Evolutionary conservation across 345 rosid species (phyloP).

Genomic region (Populus nigra): DNA sequence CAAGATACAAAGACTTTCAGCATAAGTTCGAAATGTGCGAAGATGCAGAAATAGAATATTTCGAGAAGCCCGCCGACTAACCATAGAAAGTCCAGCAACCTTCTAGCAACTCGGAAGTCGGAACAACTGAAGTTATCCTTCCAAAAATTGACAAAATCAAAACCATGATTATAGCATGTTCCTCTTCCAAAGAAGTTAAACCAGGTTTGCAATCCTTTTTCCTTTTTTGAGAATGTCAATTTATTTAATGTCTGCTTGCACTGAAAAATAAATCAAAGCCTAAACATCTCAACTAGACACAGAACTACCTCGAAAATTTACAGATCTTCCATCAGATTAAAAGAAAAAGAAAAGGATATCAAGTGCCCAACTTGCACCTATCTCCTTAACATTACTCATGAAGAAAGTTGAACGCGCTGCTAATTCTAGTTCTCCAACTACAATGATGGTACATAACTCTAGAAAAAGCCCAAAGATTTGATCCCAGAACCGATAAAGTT

Average conservation of each 20-base stretch:
- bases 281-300: background rate
- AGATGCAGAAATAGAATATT: background rate
- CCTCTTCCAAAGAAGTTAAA: background rate
- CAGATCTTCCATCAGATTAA: slow-evolving; percentile 8
- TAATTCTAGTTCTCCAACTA: slow-evolving; percentile 6
- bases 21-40: background rate
- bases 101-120: background rate
- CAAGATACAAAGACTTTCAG: background rate
- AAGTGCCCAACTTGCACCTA: background rate
- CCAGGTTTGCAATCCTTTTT: background rate
- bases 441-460: background rate
- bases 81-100: background rate
- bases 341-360: background rate
- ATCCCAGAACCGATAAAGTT: slow-evolving; percentile 11
- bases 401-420: background rate
- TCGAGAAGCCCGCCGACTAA: background rate
- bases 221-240: background rate
- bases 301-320: slow-evolving; percentile 20
- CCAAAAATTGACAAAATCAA: background rate
- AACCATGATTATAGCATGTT: background rate
- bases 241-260: background rate
- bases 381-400: background rate
- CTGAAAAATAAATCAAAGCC: background rate
- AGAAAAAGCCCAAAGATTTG: slow-evolving; percentile 15
- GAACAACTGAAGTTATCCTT: background rate